Base-by-base conservation (phyloP, 352 stramenopile species). In the Globisporangium spinosum region DNA sequence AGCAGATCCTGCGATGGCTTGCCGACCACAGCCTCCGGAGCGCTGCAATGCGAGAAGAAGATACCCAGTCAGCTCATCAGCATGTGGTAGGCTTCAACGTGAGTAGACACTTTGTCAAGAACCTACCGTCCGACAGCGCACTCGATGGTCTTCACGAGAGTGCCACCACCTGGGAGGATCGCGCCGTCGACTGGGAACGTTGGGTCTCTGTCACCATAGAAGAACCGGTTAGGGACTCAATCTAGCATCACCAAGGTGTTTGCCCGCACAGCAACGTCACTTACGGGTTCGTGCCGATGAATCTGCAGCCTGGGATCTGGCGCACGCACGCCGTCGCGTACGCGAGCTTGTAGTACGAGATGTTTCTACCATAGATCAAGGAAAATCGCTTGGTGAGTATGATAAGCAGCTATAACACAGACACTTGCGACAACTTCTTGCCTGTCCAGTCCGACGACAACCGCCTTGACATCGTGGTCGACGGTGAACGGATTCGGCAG, bases 291-390 rank as follows among this genome's bases (percentile, higher is more conserved):
- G 87, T 95, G 34, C 76, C 83, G 66, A 93, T 91, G 75, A 95
- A 95, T 66, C 78, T 78, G 67, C 87, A 95, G 35, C 75, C 82
- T 15, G 80, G 80, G 68, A 90, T 91, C 68, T 90, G 72, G 49
- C 82, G 85, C 23, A 91, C 70, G 70, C 85, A 93, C 17, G 63
- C 70, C 63, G 87, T 86, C 15, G 87, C 87, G 73, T 93, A 93
- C 61, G 87, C 82, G 61, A 95, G 77, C 74, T 95, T 95, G 83
- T 91, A 95, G 77, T 91, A 95, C 63, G 80, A 86, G 38, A 94
- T 76, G 70, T 90, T 77, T 51, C 86, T 92, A 6, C 22, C 15
- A 10, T 22, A 35, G 53, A 27, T 4, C 23, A 58, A 12, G 23
- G 23, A 9, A 7, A 12, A 22, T 6, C 23, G 22, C 13, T 32